Conservation (phyloP, 23 red algal genomes). For the Gracilaria domingensis region DNA sequence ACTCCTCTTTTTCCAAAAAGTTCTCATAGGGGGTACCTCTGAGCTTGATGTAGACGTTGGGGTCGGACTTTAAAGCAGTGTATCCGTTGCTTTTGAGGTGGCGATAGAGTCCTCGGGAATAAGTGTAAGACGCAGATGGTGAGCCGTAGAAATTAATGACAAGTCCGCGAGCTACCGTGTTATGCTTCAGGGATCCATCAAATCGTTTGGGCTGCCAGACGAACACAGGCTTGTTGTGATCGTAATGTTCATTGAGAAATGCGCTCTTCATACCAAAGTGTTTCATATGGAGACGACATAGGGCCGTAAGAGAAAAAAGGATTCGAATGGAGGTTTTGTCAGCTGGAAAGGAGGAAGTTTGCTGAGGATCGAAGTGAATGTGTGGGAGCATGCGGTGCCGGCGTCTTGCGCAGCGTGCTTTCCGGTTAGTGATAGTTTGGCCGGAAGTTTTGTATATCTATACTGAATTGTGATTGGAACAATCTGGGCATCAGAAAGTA, state of each 20-base stretch:
- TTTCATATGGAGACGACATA: constrained; percentile 18
- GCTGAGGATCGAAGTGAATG: constrained; percentile 30
- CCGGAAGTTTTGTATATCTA: constrained; percentile 36
- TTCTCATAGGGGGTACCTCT: no score
- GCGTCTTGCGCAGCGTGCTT: constrained; percentile 22
- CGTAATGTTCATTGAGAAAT: constrained; percentile 40
- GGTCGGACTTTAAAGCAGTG: neutral
- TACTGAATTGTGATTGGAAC: constrained; percentile 39
- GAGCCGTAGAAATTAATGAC: constrained; percentile 31
- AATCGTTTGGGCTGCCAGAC: constrained; percentile 20
- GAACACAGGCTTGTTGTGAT: neutral
- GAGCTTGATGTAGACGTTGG: neutral
- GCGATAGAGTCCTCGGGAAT: neutral
- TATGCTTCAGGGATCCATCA: constrained; percentile 19
- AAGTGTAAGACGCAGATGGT: neutral
- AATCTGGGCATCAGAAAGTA: neutral
- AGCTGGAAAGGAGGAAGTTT: neutral
- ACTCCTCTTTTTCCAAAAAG: no score
- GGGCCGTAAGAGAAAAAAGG: neutral
- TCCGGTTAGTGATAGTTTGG: constrained; percentile 1
- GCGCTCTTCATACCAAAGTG: constrained; percentile 56
- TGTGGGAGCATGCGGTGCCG: constrained; percentile 47
- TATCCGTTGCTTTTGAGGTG: constrained; percentile 6
- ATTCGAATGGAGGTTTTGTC: constrained; percentile 42
- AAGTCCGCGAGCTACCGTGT: neutral